Base-by-base conservation (phyloP, 371 early-diverging fungal species). In the Synchytrium microbalum region DNA sequence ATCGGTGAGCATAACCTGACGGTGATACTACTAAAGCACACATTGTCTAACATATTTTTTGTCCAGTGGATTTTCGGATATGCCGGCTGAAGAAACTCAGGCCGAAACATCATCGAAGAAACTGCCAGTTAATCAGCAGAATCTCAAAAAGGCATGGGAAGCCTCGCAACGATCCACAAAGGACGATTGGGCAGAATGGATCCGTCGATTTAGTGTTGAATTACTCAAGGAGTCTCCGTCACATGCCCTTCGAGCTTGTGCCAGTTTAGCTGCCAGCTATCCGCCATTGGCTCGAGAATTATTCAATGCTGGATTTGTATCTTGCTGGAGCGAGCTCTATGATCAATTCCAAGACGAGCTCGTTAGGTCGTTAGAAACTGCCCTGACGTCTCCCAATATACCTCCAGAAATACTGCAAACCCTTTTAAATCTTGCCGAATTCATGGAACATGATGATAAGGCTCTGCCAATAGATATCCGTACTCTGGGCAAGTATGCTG, bases 101-200 rank as follows among this genome's bases (percentile, higher is more conserved):
- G 81, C 79, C 5, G 87, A 86, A 32, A 66, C 79, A 25, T 76
- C 72, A 33, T 67, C 73, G 63, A 79, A 78, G 69, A 82, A 75
- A 62, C 84, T 93, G 23, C 87, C 91, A 1, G 89, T 97, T 23
- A 93, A 95, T 72, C 93, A 92, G 53, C 80, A 80, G 57, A 84
- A 88, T 64, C 80, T 98, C 58, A 91, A 91, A 63, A 89, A 89
- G 60, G 90, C 93, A 0, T 97, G 96, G 96, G 93, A 92, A 58
- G 87, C 91, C 1, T 87, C 90, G 1, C 93, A 92, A 69, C 74
- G 92, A 63, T 88, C 91, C 1, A 91, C 93, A 0, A 89, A 88
- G 64, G 96, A 95, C 65, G 97, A 95, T 72, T 98, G 99, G 99
- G 76, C 83, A 59, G 94, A 94, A 69, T 98, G 99, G 99, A 89